A percentile compares a stretch with the other conserved stretches of the same genome.
Conservation (phyloP, 495 filamentous ascomycete genomes). For the Margaritispora aquatica region DNA sequence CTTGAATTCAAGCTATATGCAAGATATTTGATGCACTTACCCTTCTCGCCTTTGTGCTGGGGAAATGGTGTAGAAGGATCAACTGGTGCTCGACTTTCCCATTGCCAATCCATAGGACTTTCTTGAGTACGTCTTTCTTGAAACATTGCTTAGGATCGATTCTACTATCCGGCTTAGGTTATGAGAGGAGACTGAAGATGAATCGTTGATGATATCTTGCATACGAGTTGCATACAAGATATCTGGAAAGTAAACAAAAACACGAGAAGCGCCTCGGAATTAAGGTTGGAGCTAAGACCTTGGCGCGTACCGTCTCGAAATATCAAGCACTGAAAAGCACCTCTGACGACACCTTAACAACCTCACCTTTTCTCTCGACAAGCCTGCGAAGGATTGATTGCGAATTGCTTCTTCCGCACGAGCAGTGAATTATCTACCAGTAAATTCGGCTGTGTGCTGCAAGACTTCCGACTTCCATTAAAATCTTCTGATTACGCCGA, state of each 20-base stretch:
- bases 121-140: slow-evolving; percentile 35
- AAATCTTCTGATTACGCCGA: not conserved
- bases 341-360: not conserved
- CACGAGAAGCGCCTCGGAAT: slow-evolving; percentile 14
- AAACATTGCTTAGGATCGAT: slow-evolving; percentile 21
- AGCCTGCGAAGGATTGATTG: not conserved
- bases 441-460: not conserved
- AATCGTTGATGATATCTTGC: too few species aligned
- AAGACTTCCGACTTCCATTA: not conserved
- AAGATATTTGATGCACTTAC: slow-evolving; percentile 32
- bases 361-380: not conserved
- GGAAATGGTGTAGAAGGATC: slow-evolving; percentile 55
- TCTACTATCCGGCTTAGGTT: too few species aligned
- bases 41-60: slow-evolving; percentile 39
- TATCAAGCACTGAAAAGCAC: not conserved
- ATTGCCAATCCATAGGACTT: slow-evolving; percentile 67
- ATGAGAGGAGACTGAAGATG: too few species aligned
- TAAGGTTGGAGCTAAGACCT: slow-evolving; percentile 14
- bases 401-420: not conserved
- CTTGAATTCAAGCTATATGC: not conserved
- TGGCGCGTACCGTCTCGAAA: not conserved
- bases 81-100: slow-evolving; percentile 48
- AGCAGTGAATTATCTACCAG: not conserved
- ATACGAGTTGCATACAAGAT: too few species aligned
- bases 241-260: slow-evolving; percentile 12